These are phyloP conservation scores for Xanthoparmelia taractica DNA, from an alignment of 495 filamentous ascomycete species.

Conservation along the genomic window DNA sequence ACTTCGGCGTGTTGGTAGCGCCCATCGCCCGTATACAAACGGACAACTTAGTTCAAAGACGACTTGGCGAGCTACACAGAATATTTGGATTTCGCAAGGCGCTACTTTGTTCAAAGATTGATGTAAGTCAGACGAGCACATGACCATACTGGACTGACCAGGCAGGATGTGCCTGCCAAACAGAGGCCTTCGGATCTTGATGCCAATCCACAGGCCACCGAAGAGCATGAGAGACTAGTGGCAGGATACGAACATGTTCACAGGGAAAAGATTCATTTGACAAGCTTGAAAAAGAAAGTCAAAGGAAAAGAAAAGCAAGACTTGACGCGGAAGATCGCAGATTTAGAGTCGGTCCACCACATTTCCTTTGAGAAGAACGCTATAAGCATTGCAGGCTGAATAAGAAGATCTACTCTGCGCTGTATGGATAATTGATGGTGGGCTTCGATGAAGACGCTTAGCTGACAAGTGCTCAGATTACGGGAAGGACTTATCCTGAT, in stretches of 20 bases:
- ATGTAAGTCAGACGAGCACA: neutral
- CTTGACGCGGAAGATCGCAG: neutral
- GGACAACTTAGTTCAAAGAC: neutral
- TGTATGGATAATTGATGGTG: neutral
- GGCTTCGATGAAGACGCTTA: neutral
- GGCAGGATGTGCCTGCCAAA: neutral
- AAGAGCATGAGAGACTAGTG: neutral
- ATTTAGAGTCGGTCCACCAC: neutral
- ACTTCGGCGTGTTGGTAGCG: neutral
- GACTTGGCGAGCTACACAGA: neutral
- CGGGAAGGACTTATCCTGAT: slow-evolving; percentile 2
- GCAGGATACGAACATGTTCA: neutral
- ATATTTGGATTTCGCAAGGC: neutral
- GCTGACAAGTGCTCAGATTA: neutral
- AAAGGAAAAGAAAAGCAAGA: neutral
- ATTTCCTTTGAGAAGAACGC: neutral
- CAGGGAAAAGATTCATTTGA: neutral
- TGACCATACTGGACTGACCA: neutral
- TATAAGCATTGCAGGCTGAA: neutral
- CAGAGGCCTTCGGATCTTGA: slow-evolving; percentile 2
- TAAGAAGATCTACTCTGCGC: neutral
- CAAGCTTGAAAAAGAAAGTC: neutral
- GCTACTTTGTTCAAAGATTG: slow-evolving; percentile 1
- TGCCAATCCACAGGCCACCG: neutral
- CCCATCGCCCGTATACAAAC: slow-evolving; percentile 1